Evolutionary conservation across 208 protist genomes (phyloP).

Genomic region (Wallacemonas sp.): DNA sequence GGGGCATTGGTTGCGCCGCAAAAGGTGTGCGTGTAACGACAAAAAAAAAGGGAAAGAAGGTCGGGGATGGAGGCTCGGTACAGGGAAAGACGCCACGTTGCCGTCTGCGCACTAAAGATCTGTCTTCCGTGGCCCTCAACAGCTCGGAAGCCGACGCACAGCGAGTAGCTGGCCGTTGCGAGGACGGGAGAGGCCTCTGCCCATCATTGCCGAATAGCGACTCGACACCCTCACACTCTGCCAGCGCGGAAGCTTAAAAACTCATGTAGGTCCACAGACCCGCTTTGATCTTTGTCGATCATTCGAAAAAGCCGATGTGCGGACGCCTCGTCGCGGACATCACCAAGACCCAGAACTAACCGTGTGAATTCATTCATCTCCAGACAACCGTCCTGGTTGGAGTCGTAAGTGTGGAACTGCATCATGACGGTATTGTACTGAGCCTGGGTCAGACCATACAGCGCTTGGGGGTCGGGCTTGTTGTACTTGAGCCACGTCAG

Average conservation of each 20-base stretch:
- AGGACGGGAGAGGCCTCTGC: too few relatives aligned
- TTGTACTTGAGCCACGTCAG: constrained; percentile 70
- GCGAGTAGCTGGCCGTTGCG: too few relatives aligned
- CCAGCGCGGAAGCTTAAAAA: constrained; percentile 69
- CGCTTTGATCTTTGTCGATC: constrained; percentile 52
- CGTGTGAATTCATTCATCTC: constrained; percentile 57
- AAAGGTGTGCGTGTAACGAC: too few relatives aligned
- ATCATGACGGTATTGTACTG: constrained; percentile 90
- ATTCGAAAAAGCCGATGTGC: constrained; percentile 49
- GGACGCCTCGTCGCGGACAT: constrained; percentile 28
- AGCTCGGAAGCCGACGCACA: too few relatives aligned
- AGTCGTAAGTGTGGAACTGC: constrained; percentile 80
- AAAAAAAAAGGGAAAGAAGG: too few relatives aligned
- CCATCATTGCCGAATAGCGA: too few relatives aligned
- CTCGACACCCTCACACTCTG: constrained; percentile 3
- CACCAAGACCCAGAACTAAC: constrained; percentile 45
- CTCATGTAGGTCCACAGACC: constrained; percentile 65
- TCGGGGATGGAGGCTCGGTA: too few relatives aligned
- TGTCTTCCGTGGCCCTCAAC: too few relatives aligned
- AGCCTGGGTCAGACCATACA: constrained; percentile 74
- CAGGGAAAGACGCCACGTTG: too few relatives aligned
- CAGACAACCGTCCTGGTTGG: constrained; percentile 62
- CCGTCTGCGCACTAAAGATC: too few relatives aligned
- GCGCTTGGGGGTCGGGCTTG: constrained; percentile 63
- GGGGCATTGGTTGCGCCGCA: too few relatives aligned